A percentile compares a stretch with the other conserved stretches of the same genome.
phyloP scores from a whole-genome alignment of 2,329 filamentous ascomycete species.

The Aspergillus fumigatus region DNA sequence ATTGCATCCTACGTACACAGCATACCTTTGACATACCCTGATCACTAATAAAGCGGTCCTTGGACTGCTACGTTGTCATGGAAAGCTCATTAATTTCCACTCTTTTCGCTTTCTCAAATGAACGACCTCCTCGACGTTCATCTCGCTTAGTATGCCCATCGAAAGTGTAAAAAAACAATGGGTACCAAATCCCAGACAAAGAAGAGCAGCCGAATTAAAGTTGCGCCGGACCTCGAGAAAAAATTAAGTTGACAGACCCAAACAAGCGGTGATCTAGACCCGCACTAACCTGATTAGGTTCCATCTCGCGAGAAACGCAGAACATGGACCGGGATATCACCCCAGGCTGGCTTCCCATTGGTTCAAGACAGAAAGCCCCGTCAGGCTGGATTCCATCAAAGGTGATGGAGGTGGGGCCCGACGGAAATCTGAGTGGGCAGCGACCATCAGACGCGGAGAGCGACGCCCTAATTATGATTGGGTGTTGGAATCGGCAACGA shows the following conservation, averaged over 20 bases:
- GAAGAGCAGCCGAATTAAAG: conserved; percentile 1
- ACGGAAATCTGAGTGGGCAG: background rate
- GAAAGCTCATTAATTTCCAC: background rate
- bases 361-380: background rate
- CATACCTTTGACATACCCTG: background rate
- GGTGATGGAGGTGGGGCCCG: background rate
- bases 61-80: no score
- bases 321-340: background rate
- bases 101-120: background rate
- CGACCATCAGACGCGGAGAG: conserved; percentile 14
- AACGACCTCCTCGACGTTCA: background rate
- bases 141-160: background rate
- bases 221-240: conserved; percentile 1
- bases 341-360: conserved; percentile 6
- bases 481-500: background rate
- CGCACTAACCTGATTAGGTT: conserved; percentile 17
- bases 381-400: background rate
- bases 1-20: background rate
- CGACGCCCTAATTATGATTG: conserved; percentile 5
- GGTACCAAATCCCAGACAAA: background rate
- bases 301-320: conserved; percentile 23
- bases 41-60: background rate
- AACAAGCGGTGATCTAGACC: conserved; percentile 7
- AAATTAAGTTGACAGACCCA: conserved; percentile 8
- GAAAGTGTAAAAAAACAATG: background rate